Evolutionary conservation across 176 grass and related monocot genomes (phyloP).

Genomic region (Paspalum notatum): DNA sequence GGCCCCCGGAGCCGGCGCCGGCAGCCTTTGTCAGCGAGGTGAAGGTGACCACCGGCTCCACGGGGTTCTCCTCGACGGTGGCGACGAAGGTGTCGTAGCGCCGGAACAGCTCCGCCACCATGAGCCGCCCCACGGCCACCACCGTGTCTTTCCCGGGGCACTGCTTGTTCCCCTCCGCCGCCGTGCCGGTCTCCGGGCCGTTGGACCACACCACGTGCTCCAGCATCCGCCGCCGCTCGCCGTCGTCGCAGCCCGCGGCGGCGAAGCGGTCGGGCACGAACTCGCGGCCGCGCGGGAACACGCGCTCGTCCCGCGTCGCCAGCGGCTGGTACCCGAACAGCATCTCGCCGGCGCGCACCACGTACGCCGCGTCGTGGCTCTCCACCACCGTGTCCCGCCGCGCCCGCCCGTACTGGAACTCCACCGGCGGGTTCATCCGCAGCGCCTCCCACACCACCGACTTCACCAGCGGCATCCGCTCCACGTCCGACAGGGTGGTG

Average conservation of each 20-base stretch:
- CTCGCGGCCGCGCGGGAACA: constrained; percentile 48
- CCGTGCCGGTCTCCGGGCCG: constrained; percentile 60
- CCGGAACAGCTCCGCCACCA: constrained; percentile 75
- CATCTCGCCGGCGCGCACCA: constrained; percentile 74
- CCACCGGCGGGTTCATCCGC: constrained; percentile 72
- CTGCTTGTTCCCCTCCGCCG: constrained; percentile 71
- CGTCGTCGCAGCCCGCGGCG: neutral
- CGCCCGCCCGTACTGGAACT: constrained; percentile 80
- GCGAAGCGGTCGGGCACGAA: constrained; percentile 69
- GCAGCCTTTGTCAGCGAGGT: constrained; percentile 47
- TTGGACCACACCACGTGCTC: constrained; percentile 89
- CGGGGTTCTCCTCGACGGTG: constrained; percentile 22
- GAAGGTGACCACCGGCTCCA: constrained; percentile 65
- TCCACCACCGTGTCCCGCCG: constrained; percentile 59
- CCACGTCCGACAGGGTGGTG: constrained; percentile 40
- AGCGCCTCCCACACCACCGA: constrained; percentile 76
- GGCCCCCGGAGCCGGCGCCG: neutral
- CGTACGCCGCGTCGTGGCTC: constrained; percentile 74
- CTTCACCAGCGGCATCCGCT: constrained; percentile 68
- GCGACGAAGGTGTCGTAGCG: constrained; percentile 69
- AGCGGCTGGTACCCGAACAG: constrained; percentile 74
- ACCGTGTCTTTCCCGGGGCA: constrained; percentile 79
- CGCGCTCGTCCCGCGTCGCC: constrained; percentile 68
- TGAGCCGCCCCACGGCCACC: constrained; percentile 54
- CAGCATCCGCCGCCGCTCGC: constrained; percentile 38